phyloP scores from a whole-genome alignment of 306 rosid genomes.

The Cicer bijugum region DNA sequence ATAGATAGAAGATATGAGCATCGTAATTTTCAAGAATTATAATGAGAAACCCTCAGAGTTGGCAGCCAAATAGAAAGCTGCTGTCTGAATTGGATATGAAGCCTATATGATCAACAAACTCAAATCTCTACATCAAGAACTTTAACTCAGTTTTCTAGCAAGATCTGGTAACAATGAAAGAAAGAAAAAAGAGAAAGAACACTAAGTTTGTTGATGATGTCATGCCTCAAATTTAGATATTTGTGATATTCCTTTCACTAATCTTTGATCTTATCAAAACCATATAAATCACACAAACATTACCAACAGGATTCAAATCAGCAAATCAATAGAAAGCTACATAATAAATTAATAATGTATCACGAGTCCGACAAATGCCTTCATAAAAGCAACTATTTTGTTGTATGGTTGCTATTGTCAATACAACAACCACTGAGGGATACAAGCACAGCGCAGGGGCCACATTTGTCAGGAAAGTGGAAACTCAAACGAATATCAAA shows the following conservation, averaged over 20 bases:
- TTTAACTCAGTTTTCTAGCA: slow-evolving; percentile 19
- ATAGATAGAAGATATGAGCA: slow-evolving; percentile 26
- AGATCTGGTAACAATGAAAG: not conserved
- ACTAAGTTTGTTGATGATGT: not conserved
- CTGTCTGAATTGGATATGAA: not conserved
- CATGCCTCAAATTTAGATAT: not conserved
- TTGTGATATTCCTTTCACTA: slow-evolving; percentile 11
- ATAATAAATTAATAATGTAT: not conserved
- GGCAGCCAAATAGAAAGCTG: slow-evolving; percentile 7
- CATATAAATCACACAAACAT: slow-evolving; percentile 25
- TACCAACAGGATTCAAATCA: slow-evolving; percentile 2
- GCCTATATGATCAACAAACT: slow-evolving; percentile 12
- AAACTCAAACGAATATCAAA: not conserved
- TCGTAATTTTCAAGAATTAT: not conserved
- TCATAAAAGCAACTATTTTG: slow-evolving; percentile 7
- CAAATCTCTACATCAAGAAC: not conserved
- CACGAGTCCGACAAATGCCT: not conserved
- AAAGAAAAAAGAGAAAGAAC: not conserved
- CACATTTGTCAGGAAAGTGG: slow-evolving; percentile 9
- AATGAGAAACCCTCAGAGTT: not conserved
- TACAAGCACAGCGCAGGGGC: not conserved
- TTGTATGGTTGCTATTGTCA: not conserved
- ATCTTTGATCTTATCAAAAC: slow-evolving; percentile 22
- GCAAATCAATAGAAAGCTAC: not conserved
- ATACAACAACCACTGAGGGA: not conserved